These are phyloP conservation scores for Trichosporon faecale DNA, from an alignment of 1,284 basidiomycete species.

Conservation along the genomic window DNA sequence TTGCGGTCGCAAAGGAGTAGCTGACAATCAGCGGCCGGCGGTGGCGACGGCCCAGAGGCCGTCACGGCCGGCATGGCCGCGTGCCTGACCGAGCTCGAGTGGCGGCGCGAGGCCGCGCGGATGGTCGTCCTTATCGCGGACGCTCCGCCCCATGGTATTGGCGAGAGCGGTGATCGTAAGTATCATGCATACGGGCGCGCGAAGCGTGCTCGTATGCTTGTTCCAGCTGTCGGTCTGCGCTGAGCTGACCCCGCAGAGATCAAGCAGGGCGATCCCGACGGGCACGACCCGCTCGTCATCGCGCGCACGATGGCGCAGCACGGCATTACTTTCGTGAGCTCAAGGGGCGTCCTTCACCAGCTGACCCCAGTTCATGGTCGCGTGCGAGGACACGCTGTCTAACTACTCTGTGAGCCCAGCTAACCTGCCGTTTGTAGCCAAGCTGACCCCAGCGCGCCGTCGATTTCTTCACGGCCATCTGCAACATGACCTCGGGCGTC, in stretches of 20 bases:
- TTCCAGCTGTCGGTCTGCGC: too few species aligned
- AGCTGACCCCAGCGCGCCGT: conserved; percentile 67
- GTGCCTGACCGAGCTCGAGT: conserved; percentile 75
- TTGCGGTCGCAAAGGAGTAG: background rate
- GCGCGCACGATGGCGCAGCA: conserved; percentile 83
- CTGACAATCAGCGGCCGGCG: conserved; percentile 74
- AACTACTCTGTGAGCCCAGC: conserved; percentile 76
- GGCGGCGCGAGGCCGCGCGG: conserved; percentile 84
- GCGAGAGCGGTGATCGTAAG: conserved; percentile 49
- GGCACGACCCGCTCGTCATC: conserved; percentile 82
- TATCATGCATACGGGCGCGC: conserved; percentile 7
- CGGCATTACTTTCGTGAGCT: conserved; percentile 77
- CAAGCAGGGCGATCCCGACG: conserved; percentile 86
- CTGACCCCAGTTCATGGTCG: conserved; percentile 80
- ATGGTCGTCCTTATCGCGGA: conserved; percentile 96
- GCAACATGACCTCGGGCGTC: conserved; percentile 84
- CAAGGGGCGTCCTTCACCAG: background rate
- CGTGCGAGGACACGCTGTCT: conserved; percentile 94
- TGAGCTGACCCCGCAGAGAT: conserved; percentile 58
- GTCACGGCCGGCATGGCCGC: conserved; percentile 92
- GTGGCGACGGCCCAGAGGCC: conserved; percentile 97
- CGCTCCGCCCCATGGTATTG: conserved; percentile 82
- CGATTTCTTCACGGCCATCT: conserved; percentile 93
- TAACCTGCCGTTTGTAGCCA: conserved; percentile 11
- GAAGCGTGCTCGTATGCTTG: background rate